Conservation (phyloP, 2,329 filamentous ascomycete species). For the Diaporthe sp. region DNA sequence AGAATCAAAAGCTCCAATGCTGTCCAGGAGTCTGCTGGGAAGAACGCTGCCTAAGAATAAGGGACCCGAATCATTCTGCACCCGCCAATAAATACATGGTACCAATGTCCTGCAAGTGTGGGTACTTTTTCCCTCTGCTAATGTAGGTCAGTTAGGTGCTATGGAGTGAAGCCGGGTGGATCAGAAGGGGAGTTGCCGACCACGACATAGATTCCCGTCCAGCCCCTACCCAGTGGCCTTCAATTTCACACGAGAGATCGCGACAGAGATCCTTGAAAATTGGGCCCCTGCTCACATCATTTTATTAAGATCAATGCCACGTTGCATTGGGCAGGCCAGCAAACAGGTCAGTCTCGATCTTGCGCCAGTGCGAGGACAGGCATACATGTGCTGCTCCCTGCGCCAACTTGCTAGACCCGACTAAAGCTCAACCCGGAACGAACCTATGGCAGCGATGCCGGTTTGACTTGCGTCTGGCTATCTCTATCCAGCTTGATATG, state of each 20-base stretch:
- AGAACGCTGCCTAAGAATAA: background rate
- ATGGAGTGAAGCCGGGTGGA: slow-evolving; percentile 13
- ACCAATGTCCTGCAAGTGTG: background rate
- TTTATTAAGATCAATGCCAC: slow-evolving; percentile 10
- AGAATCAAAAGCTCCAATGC: background rate
- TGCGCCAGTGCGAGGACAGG: background rate
- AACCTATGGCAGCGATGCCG: background rate
- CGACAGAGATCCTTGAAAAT: background rate
- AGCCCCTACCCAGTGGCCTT: background rate
- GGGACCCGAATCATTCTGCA: background rate
- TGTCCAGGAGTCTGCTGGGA: background rate
- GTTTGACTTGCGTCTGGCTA: background rate
- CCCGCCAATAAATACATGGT: background rate
- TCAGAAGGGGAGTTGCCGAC: slow-evolving; percentile 9
- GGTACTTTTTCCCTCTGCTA: slow-evolving; percentile 11
- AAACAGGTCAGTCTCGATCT: background rate
- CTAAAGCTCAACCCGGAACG: background rate
- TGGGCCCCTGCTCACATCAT: background rate
- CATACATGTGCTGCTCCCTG: slow-evolving; percentile 15
- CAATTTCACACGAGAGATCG: slow-evolving; percentile 14
- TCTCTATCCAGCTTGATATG: background rate
- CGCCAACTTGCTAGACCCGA: background rate
- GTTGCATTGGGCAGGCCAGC: slow-evolving; percentile 13
- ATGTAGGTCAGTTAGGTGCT: slow-evolving; percentile 11
- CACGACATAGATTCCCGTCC: slow-evolving; percentile 3